Conservation (phyloP, 169 alveolate species). For the Plasmodium adleri region DNA sequence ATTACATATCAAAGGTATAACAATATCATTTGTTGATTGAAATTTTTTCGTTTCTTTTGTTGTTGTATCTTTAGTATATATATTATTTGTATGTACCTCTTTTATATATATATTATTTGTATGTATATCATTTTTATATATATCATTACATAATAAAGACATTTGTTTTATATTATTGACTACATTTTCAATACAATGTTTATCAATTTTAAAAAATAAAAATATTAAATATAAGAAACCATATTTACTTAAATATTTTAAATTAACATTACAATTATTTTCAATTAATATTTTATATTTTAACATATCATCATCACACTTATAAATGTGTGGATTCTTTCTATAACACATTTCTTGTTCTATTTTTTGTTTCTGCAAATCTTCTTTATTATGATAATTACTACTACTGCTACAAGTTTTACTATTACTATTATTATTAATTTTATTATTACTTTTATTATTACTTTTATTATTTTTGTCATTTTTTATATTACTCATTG, state of each 20-base stretch:
- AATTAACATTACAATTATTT: not conserved
- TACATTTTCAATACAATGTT: constrained; percentile 44
- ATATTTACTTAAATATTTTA: constrained; percentile 51
- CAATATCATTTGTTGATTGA: not conserved
- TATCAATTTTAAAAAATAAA: constrained; percentile 70
- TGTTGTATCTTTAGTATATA: not conserved
- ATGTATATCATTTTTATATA: not conserved
- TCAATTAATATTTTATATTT: constrained; percentile 30
- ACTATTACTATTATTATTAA: not conserved
- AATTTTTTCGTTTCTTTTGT: not conserved
- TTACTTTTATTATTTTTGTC: not conserved
- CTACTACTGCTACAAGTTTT: not conserved
- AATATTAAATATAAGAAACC: constrained; percentile 66
- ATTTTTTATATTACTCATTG: not conserved
- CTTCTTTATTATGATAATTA: not conserved
- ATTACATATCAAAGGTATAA: constrained; percentile 10
- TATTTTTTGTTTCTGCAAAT: not conserved
- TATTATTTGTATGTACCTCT: not conserved
- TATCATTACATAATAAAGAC: constrained; percentile 25
- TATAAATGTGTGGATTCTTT: constrained; percentile 2
- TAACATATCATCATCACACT: constrained; percentile 20
- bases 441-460: not conserved
- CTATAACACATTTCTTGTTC: too few relatives aligned
- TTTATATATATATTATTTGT: not conserved
- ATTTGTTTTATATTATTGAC: not conserved